Evolutionary conservation across 306 rosid genomes (phyloP).

Genomic region (Ammopiptanthus mongolicus): DNA sequence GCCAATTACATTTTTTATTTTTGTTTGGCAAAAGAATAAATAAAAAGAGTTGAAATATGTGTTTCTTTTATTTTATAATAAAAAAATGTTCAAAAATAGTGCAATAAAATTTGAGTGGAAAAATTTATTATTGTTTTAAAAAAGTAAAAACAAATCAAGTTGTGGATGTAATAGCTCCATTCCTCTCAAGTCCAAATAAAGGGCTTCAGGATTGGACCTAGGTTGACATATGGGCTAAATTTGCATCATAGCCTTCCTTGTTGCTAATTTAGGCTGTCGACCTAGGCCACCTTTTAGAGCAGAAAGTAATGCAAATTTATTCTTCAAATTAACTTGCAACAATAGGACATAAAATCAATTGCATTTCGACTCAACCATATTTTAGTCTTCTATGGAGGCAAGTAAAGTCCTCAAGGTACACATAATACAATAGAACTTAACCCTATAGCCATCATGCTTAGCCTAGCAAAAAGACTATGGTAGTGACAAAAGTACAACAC

Average conservation of each 20-base stretch:
- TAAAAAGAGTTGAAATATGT: no score
- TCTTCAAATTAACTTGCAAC: conserved; percentile 24
- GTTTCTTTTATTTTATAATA: no score
- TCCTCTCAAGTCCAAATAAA: neutral
- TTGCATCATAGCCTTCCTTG: neutral
- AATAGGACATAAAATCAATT: conserved; percentile 5
- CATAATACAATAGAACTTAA: neutral
- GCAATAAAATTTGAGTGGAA: no score
- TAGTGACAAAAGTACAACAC: conserved; percentile 1
- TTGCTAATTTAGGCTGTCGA: neutral
- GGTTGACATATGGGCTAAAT: neutral
- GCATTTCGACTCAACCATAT: neutral
- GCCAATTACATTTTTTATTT: no score
- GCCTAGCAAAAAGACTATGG: conserved; percentile 25
- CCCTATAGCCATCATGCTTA: neutral
- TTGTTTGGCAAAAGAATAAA: no score
- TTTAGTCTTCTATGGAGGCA: conserved; percentile 13
- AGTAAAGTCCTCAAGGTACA: neutral
- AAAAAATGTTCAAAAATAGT: no score
- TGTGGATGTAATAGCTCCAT: neutral
- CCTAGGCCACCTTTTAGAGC: neutral
- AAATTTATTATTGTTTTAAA: no score
- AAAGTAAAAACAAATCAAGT: no score
- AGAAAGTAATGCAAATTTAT: neutral
- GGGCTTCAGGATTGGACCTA: neutral